Evolutionary conservation across 257 asterid species (phyloP), one percentile per base, ranked within the genome.

Genomic region (Leptodermis oblonga): DNA sequence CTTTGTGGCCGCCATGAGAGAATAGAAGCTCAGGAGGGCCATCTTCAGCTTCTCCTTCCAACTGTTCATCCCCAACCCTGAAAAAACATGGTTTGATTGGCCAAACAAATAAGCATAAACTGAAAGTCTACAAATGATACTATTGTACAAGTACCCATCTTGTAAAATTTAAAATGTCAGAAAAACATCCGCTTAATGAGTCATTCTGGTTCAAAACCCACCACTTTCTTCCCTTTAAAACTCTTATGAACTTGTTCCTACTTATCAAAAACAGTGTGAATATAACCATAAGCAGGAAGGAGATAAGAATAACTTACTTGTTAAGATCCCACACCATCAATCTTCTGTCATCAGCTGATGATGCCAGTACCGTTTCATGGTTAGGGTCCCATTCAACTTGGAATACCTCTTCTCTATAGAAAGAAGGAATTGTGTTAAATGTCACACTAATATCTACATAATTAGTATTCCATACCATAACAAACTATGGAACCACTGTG

Each of bases 311-410:
- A 39, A 48, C 43, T 74, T 88, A 90, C 97, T 95, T 90, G 86
- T 84, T 87, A 30, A 94, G 83, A 78, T 91, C 99, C 99, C 99
- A 94, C 76, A 91, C 95, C 86, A 86, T 91, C 86, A 94, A 79
- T 84, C 97, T 87, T 80, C 96, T 85, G 79, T 94, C 97, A 61
- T 86, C 97, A 69, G 93, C 97, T 55, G 95, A 77, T 73, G 99
- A 94, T 31, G 99, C 97, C 74, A 94, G 77, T 78, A 94, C 82
- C 0, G 96, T 86, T 82, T 94, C 99, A 58, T 94, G 96, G 84
- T 94, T 85, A 74, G 99, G 99, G 81, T 94, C 90, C 99, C 97
- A 94, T 74, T 94, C 99, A 49, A 94, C 97, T 81, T 94, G 97
- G 90, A 91, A 94, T 36, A 87, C 99, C 88, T 94, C 97, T 77